These are phyloP conservation scores for Leccinum disarticulatum DNA, from an alignment of 768 basidiomycete genomes.

Conservation along the genomic window DNA sequence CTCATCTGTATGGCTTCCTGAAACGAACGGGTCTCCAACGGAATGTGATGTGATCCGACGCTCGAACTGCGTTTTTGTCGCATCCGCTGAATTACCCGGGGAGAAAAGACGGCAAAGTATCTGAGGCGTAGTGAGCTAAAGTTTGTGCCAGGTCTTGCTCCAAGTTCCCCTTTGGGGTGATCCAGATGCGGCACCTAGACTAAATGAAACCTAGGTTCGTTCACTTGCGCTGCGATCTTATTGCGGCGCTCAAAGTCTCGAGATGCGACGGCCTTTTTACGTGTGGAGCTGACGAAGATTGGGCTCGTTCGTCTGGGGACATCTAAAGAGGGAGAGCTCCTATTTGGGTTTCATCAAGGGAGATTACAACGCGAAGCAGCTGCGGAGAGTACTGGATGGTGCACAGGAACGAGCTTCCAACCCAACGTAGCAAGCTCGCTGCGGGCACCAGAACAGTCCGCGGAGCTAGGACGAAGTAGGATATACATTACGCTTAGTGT, in stretches of 20 bases:
- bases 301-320: neutral
- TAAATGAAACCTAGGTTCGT: neutral
- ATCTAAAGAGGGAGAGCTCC: neutral
- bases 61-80: neutral
- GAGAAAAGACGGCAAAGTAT: neutral
- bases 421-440: conserved; percentile 5
- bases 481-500: neutral
- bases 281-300: neutral
- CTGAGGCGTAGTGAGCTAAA: neutral
- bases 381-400: neutral
- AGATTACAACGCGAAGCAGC: neutral
- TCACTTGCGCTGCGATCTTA: neutral
- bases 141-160: neutral
- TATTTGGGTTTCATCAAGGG: neutral
- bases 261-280: neutral
- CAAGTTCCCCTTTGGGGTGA: neutral
- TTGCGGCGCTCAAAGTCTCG: neutral
- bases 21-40: neutral
- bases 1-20: neutral
- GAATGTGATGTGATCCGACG: conserved; percentile 2
- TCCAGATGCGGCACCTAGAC: neutral
- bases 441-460: conserved; percentile 5
- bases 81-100: neutral
- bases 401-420: conserved; percentile 5
- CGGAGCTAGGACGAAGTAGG: conserved; percentile 8